Conservation (phyloP, 1,139 yeast genomes). For the Diutina pseudorugosa region DNA sequence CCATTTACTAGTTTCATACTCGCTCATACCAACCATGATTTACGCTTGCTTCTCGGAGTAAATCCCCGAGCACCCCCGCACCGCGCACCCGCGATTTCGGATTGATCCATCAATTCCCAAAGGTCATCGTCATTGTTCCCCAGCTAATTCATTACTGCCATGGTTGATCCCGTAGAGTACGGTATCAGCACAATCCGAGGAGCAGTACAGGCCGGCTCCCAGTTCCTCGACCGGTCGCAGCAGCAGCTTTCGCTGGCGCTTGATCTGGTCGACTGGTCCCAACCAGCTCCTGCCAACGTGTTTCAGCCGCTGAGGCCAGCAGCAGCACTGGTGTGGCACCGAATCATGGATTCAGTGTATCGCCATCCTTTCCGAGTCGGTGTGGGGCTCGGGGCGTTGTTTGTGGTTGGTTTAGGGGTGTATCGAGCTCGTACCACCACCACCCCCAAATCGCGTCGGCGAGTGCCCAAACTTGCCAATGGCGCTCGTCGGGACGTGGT, state of each 20-base stretch:
- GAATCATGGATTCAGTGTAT: neutral
- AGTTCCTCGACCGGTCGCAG: neutral
- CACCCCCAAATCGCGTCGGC: constrained; percentile 18
- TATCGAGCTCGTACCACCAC: neutral
- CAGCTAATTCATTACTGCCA: neutral
- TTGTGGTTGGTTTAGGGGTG: neutral
- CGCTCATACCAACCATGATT: no score
- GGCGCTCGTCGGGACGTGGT: constrained; percentile 72
- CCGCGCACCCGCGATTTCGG: neutral
- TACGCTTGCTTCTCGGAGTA: no score
- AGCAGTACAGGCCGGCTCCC: neutral
- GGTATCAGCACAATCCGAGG: neutral
- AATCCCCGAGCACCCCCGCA: neutral
- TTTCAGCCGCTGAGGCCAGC: neutral
- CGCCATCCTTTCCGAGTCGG: neutral
- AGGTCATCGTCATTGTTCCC: neutral
- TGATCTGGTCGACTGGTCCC: neutral
- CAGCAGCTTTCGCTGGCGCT: neutral
- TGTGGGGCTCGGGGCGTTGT: neutral
- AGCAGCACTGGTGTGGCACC: neutral
- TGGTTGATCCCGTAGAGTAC: constrained; percentile 1
- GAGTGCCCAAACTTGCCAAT: constrained; percentile 50
- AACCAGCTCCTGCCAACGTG: neutral
- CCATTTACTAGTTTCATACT: no score
- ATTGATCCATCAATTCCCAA: neutral